Conservation (phyloP, 352 stramenopile genomes). For the Pythium apleroticum region DNA sequence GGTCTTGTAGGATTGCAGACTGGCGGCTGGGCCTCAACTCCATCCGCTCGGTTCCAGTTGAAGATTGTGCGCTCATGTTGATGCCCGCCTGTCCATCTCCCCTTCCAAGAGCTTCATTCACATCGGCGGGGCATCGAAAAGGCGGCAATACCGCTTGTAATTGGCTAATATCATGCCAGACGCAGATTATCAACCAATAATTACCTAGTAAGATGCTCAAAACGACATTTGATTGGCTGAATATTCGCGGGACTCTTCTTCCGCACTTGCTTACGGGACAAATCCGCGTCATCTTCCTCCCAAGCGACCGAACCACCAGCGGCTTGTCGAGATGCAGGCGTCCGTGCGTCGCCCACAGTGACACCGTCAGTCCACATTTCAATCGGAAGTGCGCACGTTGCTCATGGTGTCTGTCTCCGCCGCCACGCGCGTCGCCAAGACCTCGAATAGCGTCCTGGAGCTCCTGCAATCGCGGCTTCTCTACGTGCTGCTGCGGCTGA, state of each 20-base stretch:
- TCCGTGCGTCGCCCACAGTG: not conserved
- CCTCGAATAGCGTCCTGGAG: not conserved
- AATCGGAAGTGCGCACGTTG: not conserved
- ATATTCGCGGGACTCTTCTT: not conserved
- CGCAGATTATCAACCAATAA: not conserved
- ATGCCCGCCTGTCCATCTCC: not conserved
- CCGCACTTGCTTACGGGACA: not conserved
- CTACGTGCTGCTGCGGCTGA: not conserved
- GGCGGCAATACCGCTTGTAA: not conserved
- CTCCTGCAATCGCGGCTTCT: not conserved
- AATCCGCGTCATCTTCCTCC: not conserved
- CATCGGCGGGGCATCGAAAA: not conserved
- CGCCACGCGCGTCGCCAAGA: not conserved
- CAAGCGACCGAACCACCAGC: no score
- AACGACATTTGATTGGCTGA: not conserved
- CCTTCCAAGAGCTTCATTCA: not conserved
- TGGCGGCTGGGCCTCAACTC: not conserved
- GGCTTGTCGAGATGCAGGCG: not conserved
- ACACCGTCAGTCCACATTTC: not conserved
- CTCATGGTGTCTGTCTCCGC: not conserved
- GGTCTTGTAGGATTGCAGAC: no score
- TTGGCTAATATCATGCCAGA: not conserved
- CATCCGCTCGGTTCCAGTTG: not conserved
- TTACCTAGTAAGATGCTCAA: not conserved
- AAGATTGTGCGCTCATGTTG: slow-evolving; percentile 3